Base-by-base conservation (phyloP, 2,329 filamentous ascomycete species). In the Claviceps pusilla region DNA sequence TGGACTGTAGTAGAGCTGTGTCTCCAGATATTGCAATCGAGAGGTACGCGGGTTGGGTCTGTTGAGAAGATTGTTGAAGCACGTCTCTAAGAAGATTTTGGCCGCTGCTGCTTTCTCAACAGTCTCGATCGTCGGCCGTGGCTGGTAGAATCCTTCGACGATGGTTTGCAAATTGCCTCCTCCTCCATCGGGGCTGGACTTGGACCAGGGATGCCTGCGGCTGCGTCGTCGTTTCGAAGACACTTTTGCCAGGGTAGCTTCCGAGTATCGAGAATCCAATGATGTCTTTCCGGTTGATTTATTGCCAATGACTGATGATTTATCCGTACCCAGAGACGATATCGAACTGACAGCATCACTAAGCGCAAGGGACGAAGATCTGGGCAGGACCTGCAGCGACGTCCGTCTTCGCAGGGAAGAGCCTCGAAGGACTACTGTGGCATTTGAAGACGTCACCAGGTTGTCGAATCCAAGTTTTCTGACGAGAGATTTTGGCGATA, bases 51-150 rank as follows among this genome's bases (percentile, higher is more conserved):
- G 49, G 10, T 63, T 60, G 1, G 74, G 70, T 3, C 72, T 71
- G 31, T 73, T 73, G 2, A 88, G 72, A 7, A 89, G 66, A n/a
- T 81, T 73, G 60, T 90, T 84, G 71, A 87, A 96, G 62, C 90
- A 80, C 0, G 83, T 88, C 67, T 97, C 93, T 10, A 97, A 76
- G 61, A 82, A 94, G 24, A 94, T 80, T 66, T 95, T 96, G 47
- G 88, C 85, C 0, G 87, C 84, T 0, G 89, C 82, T 3, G 84
- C 80, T 57, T 79, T 82, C 69, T 97, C 91, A 0, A 89, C 84
- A 0, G 89, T 95, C 31, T 61, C 48, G 11, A 71, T 63, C 0
- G 70, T 70, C 4, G 70, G 69, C 39, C 60, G 61, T 10, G 61
- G 57, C 10, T 58, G 58, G 39, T 63, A 55, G 1, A 58, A 54